These are phyloP conservation scores for Cladosporium sp. DNA, from an alignment of 2,329 filamentous ascomycete species.

Conservation along the genomic window DNA sequence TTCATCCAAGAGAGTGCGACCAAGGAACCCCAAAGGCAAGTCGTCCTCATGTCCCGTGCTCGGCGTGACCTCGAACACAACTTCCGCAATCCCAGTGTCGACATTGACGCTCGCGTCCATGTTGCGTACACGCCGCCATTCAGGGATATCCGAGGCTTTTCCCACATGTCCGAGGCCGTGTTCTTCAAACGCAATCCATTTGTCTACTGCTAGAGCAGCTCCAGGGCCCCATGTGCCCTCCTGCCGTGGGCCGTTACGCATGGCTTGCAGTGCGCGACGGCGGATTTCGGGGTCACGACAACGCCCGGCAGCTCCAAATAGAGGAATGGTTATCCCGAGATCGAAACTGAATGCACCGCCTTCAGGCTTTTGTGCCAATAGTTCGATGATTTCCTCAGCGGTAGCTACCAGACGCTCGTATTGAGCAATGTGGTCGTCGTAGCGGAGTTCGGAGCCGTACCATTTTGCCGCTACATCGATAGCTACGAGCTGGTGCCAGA, in stretches of 20 bases:
- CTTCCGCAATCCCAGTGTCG: neutral
- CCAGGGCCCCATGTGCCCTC: conserved; percentile 26
- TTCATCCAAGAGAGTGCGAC: neutral
- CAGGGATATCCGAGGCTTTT: conserved; percentile 21
- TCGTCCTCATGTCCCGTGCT: conserved; percentile 7
- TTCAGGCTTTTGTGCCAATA: neutral
- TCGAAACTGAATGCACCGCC: conserved; percentile 23
- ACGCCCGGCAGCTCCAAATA: conserved; percentile 19
- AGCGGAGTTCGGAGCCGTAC: conserved; percentile 13
- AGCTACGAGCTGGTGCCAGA: conserved; percentile 21
- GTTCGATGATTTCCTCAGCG: conserved; percentile 20
- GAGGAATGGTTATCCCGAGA: conserved; percentile 21
- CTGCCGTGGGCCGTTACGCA: conserved; percentile 21
- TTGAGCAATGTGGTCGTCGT: conserved; percentile 10
- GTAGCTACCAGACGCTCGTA: conserved; percentile 18
- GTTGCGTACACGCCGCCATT: conserved; percentile 9
- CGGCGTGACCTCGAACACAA: conserved; percentile 6
- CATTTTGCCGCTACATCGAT: conserved; percentile 14
- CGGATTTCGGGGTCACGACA: conserved; percentile 25
- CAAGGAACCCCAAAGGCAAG: neutral
- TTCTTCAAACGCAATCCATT: conserved; percentile 26
- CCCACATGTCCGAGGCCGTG: conserved; percentile 17
- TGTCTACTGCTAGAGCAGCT: conserved; percentile 23
- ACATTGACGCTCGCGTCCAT: conserved; percentile 5
- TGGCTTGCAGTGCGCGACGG: conserved; percentile 22